A percentile compares a stretch with the other conserved stretches of the same genome.
These are phyloP conservation scores for Populus trichocarpa DNA, from an alignment of 441 rosid species.

Conservation along the genomic window DNA sequence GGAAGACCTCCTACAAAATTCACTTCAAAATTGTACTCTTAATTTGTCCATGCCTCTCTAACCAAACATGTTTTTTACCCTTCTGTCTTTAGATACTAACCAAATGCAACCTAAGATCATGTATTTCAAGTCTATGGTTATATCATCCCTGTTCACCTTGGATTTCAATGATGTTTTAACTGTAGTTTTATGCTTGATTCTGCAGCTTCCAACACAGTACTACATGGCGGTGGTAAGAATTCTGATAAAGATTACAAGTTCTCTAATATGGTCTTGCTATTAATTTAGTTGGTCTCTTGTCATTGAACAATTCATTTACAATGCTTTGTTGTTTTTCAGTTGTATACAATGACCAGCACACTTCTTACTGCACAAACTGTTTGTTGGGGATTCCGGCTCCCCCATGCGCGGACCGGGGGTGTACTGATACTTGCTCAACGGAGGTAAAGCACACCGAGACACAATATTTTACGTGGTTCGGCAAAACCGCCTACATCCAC, in stretches of 20 bases:
- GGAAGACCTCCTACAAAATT: too few species aligned
- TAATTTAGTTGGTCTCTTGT: slow-evolving; percentile 10
- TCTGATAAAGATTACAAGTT: background rate
- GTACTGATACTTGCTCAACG: too few species aligned
- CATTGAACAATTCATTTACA: slow-evolving; percentile 2
- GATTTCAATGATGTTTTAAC: slow-evolving; percentile 2
- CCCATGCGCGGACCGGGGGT: too few species aligned
- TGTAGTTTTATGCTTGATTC: slow-evolving; percentile 21
- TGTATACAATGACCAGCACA: slow-evolving; percentile 55
- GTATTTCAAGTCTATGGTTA: background rate
- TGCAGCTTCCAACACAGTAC: slow-evolving; percentile 91
- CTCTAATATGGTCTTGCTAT: background rate
- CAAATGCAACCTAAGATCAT: background rate
- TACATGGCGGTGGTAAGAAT: slow-evolving; percentile 67
- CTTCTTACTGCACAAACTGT: slow-evolving; percentile 53
- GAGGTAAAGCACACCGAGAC: too few species aligned
- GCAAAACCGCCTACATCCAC: too few species aligned
- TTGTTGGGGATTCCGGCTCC: too few species aligned
- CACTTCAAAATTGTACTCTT: too few species aligned
- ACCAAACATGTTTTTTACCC: too few species aligned
- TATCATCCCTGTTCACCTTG: background rate
- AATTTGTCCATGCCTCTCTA: too few species aligned
- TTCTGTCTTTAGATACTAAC: too few species aligned
- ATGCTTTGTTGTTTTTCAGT: slow-evolving; percentile 35
- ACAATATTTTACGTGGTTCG: too few species aligned